phyloP scores from a whole-genome alignment of 2,329 filamentous ascomycete species.

The Monosporascus sp. region DNA sequence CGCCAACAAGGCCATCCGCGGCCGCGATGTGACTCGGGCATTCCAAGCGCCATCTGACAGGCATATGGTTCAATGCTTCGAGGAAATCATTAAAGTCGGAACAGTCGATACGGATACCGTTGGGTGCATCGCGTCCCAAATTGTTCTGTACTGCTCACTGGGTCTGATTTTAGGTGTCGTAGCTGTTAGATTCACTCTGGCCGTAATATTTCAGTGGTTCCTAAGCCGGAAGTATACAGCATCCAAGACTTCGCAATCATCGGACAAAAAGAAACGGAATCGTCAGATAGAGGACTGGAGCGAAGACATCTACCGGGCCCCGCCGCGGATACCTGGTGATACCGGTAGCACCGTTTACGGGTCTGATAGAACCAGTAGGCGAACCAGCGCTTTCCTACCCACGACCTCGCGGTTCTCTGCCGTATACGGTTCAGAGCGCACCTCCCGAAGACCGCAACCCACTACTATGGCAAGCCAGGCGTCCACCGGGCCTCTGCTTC shows the following conservation, averaged over 20 bases:
- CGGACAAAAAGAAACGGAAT: slow-evolving; percentile 76
- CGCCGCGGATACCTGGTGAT: slow-evolving; percentile 73
- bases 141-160: slow-evolving; percentile 90
- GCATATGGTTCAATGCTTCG: slow-evolving; percentile 76
- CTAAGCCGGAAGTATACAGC: slow-evolving; percentile 81
- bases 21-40: slow-evolving; percentile 82
- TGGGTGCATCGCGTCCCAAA: slow-evolving; percentile 94
- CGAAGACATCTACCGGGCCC: slow-evolving; percentile 93
- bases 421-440: slow-evolving; percentile 71
- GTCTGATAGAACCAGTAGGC: slow-evolving; percentile 71
- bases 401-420: slow-evolving; percentile 93
- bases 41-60: slow-evolving; percentile 79
- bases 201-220: slow-evolving; percentile 94
- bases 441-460: slow-evolving; percentile 48
- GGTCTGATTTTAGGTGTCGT: slow-evolving; percentile 91
- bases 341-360: slow-evolving; percentile 58
- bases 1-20: slow-evolving; percentile 61
- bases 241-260: slow-evolving; percentile 75
- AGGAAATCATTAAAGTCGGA: slow-evolving; percentile 92
- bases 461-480: slow-evolving; percentile 95
- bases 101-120: slow-evolving; percentile 94
- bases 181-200: slow-evolving; percentile 77
- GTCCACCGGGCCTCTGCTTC: slow-evolving; percentile 66
- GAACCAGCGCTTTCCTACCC: slow-evolving; percentile 78
- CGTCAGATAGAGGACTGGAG: slow-evolving; percentile 97